Evolutionary conservation across 768 basidiomycete species (phyloP), one percentile per base, ranked within the genome.

Genomic region (Trametes gibbosa): DNA sequence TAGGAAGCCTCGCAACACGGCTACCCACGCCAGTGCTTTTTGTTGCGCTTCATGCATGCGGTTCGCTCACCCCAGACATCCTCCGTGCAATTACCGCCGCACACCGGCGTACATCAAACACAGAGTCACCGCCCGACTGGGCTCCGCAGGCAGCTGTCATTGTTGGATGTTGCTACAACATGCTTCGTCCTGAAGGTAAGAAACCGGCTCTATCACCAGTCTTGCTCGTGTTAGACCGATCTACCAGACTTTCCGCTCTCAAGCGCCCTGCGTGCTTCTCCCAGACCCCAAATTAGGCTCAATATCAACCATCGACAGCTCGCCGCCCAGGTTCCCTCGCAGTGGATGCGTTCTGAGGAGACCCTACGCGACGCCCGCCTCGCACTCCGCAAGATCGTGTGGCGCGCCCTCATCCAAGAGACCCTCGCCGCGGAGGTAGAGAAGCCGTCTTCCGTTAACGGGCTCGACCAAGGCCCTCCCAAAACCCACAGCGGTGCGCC

Each of bases 101-200:
- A 34, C 45, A 52, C 21, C 45, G 53, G 23, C 34, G 24, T 17
- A 19, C 13, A 7, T 6, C 17, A 1, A 8, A 9, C 5, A 17
- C 19, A 32, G 29, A 32, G 29, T 10, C 29, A 4, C 29, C 29
- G 17, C 17, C 29, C 16, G 6, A 16, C 16, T 89, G 87, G 88
- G 70, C 64, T 42, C 77, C 84, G 5, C 74, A 76, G 16, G 83
- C 76, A 2, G 75, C 82, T 0, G 78, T 88, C 42, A 77, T 84
- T 8, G 88, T 90, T 16, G 89, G 90, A 3, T 92, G 90, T 61
- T 92, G 90, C 69, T 92, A 91, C 70, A 90, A 91, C 67, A 76
- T 89, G 62, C 79, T 90, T 74, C 72, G 75, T 29, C 72, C 78
- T 12, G 69, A 75, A 66, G 86, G 86, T 83, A 46, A 6, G 73